phyloP scores from a whole-genome alignment of 495 filamentous ascomycete genomes.

The Xylaria telfairii region DNA sequence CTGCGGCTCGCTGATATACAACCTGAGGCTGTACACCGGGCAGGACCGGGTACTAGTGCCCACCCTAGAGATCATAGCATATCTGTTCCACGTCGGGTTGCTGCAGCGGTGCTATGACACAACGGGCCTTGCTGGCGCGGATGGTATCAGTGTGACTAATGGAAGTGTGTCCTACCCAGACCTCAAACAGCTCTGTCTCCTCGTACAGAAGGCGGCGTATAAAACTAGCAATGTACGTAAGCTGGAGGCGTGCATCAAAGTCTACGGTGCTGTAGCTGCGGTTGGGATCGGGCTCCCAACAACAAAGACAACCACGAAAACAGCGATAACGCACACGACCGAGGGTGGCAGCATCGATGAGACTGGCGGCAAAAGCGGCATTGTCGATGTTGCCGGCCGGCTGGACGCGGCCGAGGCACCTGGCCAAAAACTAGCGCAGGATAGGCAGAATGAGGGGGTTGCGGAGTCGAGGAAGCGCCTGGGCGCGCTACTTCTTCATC shows the following conservation, averaged over 20 bases:
- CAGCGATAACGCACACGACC: neutral
- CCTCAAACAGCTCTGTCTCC: constrained; percentile 64
- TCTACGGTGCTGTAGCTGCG: constrained; percentile 71
- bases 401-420: neutral
- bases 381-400: neutral
- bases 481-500: constrained; percentile 53
- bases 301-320: neutral
- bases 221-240: constrained; percentile 80
- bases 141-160: constrained; percentile 5
- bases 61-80: constrained; percentile 74
- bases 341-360: neutral
- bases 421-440: constrained; percentile 26
- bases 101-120: constrained; percentile 37
- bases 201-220: constrained; percentile 78
- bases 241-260: constrained; percentile 75
- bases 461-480: constrained; percentile 51
- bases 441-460: constrained; percentile 37
- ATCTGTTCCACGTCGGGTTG: constrained; percentile 68
- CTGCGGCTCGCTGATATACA: constrained; percentile 42
- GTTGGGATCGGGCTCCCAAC: neutral
- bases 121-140: neutral
- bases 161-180: constrained; percentile 47
- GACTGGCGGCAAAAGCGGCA: neutral
- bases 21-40: constrained; percentile 45
- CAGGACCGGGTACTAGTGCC: constrained; percentile 78